These are phyloP conservation scores for Sistotremastrum suecicum DNA, from an alignment of 768 basidiomycete genomes.

Conservation along the genomic window DNA sequence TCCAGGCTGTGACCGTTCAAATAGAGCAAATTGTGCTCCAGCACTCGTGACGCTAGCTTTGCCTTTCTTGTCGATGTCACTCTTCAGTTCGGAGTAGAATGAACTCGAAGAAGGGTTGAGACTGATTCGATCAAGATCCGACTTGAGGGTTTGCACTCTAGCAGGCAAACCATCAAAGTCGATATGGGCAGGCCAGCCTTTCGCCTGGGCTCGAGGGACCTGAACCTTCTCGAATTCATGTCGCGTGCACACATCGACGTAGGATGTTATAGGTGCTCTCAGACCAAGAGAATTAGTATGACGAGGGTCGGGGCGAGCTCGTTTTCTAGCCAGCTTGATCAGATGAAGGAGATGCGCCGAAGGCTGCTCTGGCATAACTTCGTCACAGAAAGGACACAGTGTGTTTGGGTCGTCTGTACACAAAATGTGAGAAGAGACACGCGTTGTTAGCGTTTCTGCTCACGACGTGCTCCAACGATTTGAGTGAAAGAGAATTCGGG, in stretches of 20 bases:
- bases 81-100: constrained; percentile 58
- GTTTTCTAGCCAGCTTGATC: constrained; percentile 33
- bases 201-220: constrained; percentile 52
- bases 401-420: constrained; percentile 40
- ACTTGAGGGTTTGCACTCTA: constrained; percentile 39
- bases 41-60: too few species aligned
- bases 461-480: too few species aligned
- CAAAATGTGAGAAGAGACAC: neutral
- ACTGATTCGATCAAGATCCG: constrained; percentile 35
- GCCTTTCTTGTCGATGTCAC: constrained; percentile 25
- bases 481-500: too few species aligned
- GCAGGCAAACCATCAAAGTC: constrained; percentile 42
- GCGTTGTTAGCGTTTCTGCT: too few species aligned
- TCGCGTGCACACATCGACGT: constrained; percentile 58
- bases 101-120: constrained; percentile 30
- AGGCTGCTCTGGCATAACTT: constrained; percentile 44
- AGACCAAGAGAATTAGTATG: constrained; percentile 50
- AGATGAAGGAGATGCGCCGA: constrained; percentile 45
- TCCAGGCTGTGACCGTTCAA: constrained; percentile 51
- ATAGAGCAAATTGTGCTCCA: too few species aligned
- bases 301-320: constrained; percentile 48
- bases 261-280: constrained; percentile 32
- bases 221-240: constrained; percentile 66
- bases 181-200: constrained; percentile 68
- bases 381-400: constrained; percentile 75